Percentiles rank a stretch among this genome's conserved stretches.
These are phyloP conservation scores for Nicotiana obtusifolia DNA, from an alignment of 257 asterid species.

Conservation along the genomic window DNA sequence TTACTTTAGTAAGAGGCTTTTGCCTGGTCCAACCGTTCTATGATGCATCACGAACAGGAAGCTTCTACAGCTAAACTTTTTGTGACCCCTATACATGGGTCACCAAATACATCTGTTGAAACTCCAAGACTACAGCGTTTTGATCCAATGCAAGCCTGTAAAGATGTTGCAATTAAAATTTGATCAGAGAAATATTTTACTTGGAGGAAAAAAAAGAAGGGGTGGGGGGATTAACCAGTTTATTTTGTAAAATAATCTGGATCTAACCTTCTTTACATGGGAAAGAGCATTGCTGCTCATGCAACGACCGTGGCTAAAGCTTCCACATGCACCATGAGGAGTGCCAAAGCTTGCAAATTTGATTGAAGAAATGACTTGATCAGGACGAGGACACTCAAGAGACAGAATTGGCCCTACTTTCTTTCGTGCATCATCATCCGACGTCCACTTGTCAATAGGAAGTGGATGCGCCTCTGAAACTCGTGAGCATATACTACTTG, in stretches of 20 bases:
- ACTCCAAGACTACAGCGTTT: slow-evolving; percentile 66
- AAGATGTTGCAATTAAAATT: not conserved
- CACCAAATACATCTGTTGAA: slow-evolving; percentile 53
- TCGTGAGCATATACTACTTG: slow-evolving; percentile 48
- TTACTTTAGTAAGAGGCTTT: not conserved
- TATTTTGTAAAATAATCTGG: not conserved
- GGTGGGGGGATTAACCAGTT: not conserved
- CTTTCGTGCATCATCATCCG: slow-evolving; percentile 31
- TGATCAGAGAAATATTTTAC: not conserved
- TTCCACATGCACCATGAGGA: slow-evolving; percentile 79
- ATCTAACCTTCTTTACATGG: slow-evolving; percentile 52
- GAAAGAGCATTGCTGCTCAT: slow-evolving; percentile 55
- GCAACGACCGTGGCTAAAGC: slow-evolving; percentile 77
- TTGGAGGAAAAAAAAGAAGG: not conserved
- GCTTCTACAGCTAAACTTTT: slow-evolving; percentile 85
- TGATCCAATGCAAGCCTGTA: slow-evolving; percentile 78
- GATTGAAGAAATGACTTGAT: slow-evolving; percentile 64
- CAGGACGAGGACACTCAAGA: slow-evolving; percentile 51
- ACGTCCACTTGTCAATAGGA: slow-evolving; percentile 69
- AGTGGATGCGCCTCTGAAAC: slow-evolving; percentile 69
- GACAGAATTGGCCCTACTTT: slow-evolving; percentile 41
- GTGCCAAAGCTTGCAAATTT: slow-evolving; percentile 88
- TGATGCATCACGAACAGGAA: slow-evolving; percentile 48
- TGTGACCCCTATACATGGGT: slow-evolving; percentile 58
- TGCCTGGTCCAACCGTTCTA: not conserved